phyloP scores from a whole-genome alignment of 352 stramenopile species.

The Blastocystis sp. region DNA sequence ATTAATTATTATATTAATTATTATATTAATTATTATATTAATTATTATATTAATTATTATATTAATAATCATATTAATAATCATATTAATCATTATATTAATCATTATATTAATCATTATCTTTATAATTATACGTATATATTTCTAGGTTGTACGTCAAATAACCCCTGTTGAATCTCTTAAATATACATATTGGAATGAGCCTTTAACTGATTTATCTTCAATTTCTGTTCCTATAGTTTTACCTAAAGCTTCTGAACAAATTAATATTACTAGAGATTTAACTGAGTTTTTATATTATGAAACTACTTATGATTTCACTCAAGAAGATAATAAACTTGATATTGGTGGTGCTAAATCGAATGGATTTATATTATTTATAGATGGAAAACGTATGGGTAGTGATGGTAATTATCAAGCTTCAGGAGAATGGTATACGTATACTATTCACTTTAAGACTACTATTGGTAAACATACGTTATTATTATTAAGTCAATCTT shows the following conservation, averaged over 20 bases:
- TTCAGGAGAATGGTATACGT: constrained; percentile 6
- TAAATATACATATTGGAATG: constrained; percentile 10
- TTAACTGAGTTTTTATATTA: constrained; percentile 18
- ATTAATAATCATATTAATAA: too few relatives aligned
- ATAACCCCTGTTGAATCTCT: too few relatives aligned
- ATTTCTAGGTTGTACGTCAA: too few relatives aligned
- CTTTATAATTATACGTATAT: constrained; percentile 6
- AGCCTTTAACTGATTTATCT: not conserved
- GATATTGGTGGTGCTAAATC: constrained; percentile 1
- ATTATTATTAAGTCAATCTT: constrained; percentile 4
- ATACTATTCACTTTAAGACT: constrained; percentile 4
- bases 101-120: constrained; percentile 21
- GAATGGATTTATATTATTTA: constrained; percentile 2
- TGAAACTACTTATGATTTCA: constrained; percentile 1
- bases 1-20: too few relatives aligned
- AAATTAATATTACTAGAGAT: constrained; percentile 14
- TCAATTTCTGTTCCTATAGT: not conserved
- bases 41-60: too few relatives aligned
- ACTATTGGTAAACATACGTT: not conserved
- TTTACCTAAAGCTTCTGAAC: constrained; percentile 1
- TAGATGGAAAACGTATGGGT: not conserved
- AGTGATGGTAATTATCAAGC: constrained; percentile 1
- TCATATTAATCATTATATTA: too few relatives aligned
- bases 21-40: too few relatives aligned
- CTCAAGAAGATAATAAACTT: constrained; percentile 12